Evolutionary conservation across 305 asterid genomes (phyloP).

Genomic region (Striga hermonthica): DNA sequence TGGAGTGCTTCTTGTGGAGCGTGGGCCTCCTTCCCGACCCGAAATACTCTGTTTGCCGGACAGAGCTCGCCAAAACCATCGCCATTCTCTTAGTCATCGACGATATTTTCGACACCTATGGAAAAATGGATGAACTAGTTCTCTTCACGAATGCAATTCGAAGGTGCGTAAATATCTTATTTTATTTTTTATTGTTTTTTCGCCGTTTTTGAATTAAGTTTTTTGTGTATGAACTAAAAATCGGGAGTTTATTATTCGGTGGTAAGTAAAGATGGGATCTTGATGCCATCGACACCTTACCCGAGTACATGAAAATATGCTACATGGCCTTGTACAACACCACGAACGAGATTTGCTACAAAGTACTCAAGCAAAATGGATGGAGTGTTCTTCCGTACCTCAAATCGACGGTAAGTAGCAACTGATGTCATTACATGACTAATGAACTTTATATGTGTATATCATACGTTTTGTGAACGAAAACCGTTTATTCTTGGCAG

Average conservation of each 20-base stretch:
- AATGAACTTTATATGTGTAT: background rate
- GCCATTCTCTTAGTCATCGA: constrained; percentile 44
- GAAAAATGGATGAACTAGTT: constrained; percentile 46
- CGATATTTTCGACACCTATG: constrained; percentile 53
- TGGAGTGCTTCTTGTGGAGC: constrained; percentile 54
- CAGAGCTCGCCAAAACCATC: constrained; percentile 42
- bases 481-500: constrained; percentile 29
- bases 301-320: constrained; percentile 71
- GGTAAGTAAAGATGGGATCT: constrained; percentile 58
- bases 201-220: no score
- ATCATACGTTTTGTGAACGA: background rate
- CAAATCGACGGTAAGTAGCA: constrained; percentile 42
- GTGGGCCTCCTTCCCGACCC: constrained; percentile 55
- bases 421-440: no score
- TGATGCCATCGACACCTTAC: constrained; percentile 57
- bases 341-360: constrained; percentile 59
- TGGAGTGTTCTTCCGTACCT: constrained; percentile 54
- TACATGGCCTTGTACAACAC: constrained; percentile 73
- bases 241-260: no score
- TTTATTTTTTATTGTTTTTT: no score
- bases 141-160: constrained; percentile 47
- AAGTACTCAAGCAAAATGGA: constrained; percentile 62
- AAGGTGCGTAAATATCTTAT: constrained; percentile 29
- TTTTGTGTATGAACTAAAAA: no score
- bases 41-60: constrained; percentile 42